Evolutionary conservation across 441 rosid genomes (phyloP).

Genomic region (Adansonia grandidieri): DNA sequence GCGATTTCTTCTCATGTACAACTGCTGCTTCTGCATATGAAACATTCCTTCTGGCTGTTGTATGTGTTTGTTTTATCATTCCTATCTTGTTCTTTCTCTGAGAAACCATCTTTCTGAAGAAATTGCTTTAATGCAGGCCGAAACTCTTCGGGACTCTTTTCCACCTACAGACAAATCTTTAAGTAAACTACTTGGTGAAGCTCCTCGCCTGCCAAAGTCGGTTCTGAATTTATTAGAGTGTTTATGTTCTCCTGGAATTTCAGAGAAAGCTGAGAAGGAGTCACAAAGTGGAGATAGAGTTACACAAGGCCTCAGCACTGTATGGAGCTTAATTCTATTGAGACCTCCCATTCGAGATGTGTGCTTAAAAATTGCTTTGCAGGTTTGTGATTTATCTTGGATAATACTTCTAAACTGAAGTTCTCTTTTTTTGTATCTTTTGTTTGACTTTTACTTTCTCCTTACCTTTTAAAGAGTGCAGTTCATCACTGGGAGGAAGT

Average conservation of each 20-base stretch:
- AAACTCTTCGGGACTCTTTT: constrained; percentile 90
- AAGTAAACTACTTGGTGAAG: constrained; percentile 91
- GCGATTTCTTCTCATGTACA: constrained; percentile 91
- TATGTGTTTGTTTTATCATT: constrained; percentile 44
- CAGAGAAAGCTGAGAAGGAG: constrained; percentile 66
- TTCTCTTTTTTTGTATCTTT: constrained; percentile 17
- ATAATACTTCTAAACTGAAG: constrained; percentile 19
- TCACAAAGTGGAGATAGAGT: constrained; percentile 89
- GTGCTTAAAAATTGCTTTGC: constrained; percentile 92
- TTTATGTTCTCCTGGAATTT: constrained; percentile 77
- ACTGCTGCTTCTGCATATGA: constrained; percentile 92
- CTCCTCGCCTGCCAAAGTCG: constrained; percentile 89
- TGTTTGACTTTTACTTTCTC: constrained; percentile 33
- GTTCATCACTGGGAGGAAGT: constrained; percentile 96
- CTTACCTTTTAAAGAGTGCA: constrained; percentile 68
- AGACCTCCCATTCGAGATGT: constrained; percentile 87
- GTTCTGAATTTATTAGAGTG: constrained; percentile 79
- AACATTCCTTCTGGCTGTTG: constrained; percentile 79
- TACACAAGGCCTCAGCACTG: constrained; percentile 96
- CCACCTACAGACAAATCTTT: constrained; percentile 98
- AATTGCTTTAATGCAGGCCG: constrained; percentile 64
- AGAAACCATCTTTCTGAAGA: constrained; percentile 31
- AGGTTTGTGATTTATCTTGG: constrained; percentile 50
- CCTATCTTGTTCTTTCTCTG: constrained; percentile 25
- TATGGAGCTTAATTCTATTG: constrained; percentile 87